These are phyloP conservation scores for Thermothielavioides terrestris DNA, from an alignment of 495 filamentous ascomycete species.

Conservation along the genomic window DNA sequence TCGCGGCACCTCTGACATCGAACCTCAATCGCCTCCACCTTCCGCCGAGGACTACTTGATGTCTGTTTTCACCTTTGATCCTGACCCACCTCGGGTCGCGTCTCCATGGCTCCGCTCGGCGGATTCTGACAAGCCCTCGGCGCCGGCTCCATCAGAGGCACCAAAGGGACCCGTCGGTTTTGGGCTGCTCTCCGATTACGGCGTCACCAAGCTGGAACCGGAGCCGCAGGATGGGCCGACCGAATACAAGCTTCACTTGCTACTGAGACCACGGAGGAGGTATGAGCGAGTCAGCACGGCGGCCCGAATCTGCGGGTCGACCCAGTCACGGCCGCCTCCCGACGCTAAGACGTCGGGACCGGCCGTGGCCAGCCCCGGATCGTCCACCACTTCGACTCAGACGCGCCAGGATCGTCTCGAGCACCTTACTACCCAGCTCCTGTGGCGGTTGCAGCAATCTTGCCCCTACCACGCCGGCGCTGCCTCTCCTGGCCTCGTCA, in stretches of 20 bases:
- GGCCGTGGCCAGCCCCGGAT: constrained; percentile 15
- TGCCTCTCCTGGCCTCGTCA: constrained; percentile 53
- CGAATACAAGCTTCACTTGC: constrained; percentile 94
- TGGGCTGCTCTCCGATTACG: constrained; percentile 57
- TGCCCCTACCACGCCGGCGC: constrained; percentile 78
- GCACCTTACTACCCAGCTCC: constrained; percentile 84
- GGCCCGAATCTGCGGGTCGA: constrained; percentile 38
- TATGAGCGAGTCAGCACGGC: constrained; percentile 53
- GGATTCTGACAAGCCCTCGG: constrained; percentile 27
- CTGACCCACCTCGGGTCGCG: constrained; percentile 74
- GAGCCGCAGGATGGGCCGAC: constrained; percentile 92
- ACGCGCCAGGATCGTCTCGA: constrained; percentile 76
- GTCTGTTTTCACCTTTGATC: constrained; percentile 95
- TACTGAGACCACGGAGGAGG: constrained; percentile 66
- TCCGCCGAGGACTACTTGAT: constrained; percentile 38
- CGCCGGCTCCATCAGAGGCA: constrained; percentile 23
- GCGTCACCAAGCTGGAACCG: constrained; percentile 68
- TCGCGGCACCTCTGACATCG: neutral
- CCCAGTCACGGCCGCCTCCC: constrained; percentile 49
- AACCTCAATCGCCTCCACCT: too few relatives aligned
- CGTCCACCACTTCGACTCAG: constrained; percentile 40
- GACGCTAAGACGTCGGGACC: constrained; percentile 47
- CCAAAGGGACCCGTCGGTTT: constrained; percentile 28
- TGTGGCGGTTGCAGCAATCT: constrained; percentile 93
- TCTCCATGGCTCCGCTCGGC: constrained; percentile 72